Conservation (phyloP, 192 early-diverging fungal genomes). For the Coemansia sp. region DNA sequence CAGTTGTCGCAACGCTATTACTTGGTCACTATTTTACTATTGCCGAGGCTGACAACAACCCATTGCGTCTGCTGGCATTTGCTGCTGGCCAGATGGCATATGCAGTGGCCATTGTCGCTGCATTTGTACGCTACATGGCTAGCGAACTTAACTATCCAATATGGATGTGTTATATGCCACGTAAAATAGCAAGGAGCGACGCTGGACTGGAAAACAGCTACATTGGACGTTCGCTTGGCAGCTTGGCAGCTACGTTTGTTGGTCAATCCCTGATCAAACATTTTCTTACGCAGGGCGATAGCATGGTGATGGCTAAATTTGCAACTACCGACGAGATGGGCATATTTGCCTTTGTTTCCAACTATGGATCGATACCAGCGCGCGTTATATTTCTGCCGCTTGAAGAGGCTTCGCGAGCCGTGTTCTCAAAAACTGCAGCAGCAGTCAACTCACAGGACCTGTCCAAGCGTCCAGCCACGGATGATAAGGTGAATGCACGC, state of each 20-base stretch:
- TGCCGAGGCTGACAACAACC: constrained; percentile 26
- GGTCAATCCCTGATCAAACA: constrained; percentile 91
- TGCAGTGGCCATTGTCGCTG: constrained; percentile 57
- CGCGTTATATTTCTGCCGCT: constrained; percentile 90
- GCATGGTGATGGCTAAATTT: constrained; percentile 74
- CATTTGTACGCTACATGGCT: constrained; percentile 58
- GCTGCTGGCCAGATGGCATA: constrained; percentile 78
- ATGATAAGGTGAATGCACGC: constrained; percentile 6
- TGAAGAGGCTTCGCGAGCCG: constrained; percentile 84
- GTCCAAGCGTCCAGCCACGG: background rate
- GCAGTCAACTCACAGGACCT: constrained; percentile 1
- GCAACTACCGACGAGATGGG: constrained; percentile 63
- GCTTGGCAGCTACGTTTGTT: constrained; percentile 73
- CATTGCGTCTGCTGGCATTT: constrained; percentile 71
- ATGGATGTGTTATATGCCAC: constrained; percentile 36
- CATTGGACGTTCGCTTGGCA: constrained; percentile 61
- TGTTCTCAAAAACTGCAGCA: constrained; percentile 66
- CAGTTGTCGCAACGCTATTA: constrained; percentile 64
- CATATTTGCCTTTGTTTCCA: constrained; percentile 79
- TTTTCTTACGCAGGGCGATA: constrained; percentile 94
- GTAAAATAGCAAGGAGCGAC: background rate
- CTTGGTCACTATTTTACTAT: constrained; percentile 29
- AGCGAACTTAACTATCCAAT: constrained; percentile 38
- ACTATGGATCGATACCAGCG: constrained; percentile 87
- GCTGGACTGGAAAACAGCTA: constrained; percentile 16